Base-by-base conservation (phyloP, 2,329 filamentous ascomycete species). In the Tolypocladium cylindrosporum region DNA sequence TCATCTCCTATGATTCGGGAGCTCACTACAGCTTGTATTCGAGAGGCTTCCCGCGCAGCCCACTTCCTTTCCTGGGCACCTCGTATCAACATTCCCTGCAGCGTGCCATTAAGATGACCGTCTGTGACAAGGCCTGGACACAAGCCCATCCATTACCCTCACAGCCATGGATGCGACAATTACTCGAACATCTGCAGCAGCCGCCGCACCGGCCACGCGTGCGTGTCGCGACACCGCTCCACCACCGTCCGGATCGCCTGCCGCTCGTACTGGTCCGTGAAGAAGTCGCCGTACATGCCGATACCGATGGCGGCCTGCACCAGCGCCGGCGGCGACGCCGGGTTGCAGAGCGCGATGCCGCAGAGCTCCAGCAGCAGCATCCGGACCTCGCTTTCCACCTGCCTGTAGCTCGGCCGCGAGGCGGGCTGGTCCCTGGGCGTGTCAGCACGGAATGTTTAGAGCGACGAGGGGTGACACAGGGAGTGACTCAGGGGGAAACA, bases 151-250 rank as follows among this genome's bases (percentile, higher is more conserved):
- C 7, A 31, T 13, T 6, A 24, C 41, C 21, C 7, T n/a, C 41
- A 21, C 42, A 24, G 10, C 3, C 21, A 31, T 3, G 27, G 27
- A 31, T 31, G 27, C 4, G 6, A 48, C 24, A 3, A 7, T n/a
- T 40, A 66, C 24, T 63, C 63, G 59, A 74, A 74, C 70, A 74
- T 74, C 14, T 68, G 69, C 16, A 72, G 64, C 40, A 74, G 57
- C 11, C 68, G 69, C 58, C 69, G 65, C 0, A 74, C 73, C 0
- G 73, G 73, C 73, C 73, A 75, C 1, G 73, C 73, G 34, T 71
- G 68, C 16, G 71, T 67, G 54, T 76, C 75, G 7, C 72, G 71
- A 57, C 78, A 79, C 53, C 72, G 77, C 54, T 79, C 77, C 5
- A 73, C 71, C 3, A 75, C 75, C 0, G 66, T 72, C 19, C 69